Evolutionary conservation across 805 yeast genomes (phyloP).

Genomic region (Hanseniaspora meyeri): DNA sequence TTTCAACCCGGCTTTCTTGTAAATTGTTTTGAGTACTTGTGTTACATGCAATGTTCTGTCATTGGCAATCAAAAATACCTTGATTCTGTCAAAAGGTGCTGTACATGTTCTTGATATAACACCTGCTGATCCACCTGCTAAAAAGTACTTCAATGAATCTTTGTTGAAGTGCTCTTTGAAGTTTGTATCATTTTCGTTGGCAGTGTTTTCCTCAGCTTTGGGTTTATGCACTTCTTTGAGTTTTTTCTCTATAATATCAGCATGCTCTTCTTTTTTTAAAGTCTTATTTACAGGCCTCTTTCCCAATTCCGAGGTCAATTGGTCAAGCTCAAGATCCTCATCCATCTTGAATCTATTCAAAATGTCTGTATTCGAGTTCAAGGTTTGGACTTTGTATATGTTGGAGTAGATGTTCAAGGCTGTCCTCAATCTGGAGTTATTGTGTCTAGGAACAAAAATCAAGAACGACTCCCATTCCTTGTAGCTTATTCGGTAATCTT

Average conservation of each 20-base stretch:
- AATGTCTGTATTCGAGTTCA: conserved; percentile 4
- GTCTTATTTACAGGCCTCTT: neutral
- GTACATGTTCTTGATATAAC: conserved; percentile 93
- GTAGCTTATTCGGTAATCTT: conserved; percentile 39
- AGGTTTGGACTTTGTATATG: neutral
- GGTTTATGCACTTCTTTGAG: neutral
- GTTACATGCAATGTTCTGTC: conserved; percentile 39
- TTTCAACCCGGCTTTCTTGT: conserved; percentile 61
- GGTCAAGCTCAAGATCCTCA: conserved; percentile 12
- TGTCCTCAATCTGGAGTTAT: conserved; percentile 65
- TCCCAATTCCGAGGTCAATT: conserved; percentile 7
- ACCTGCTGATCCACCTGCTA: conserved; percentile 93
- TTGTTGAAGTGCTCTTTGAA: conserved; percentile 28
- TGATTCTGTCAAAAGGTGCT: conserved; percentile 91
- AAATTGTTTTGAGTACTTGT: conserved; percentile 69
- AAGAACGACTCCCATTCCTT: conserved; percentile 80
- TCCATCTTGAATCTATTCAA: conserved; percentile 13
- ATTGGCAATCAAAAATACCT: conserved; percentile 82
- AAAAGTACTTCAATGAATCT: conserved; percentile 66
- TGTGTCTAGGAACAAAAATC: conserved; percentile 65
- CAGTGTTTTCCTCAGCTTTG: neutral
- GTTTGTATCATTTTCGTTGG: neutral
- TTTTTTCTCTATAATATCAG: neutral
- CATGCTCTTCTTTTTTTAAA: neutral
- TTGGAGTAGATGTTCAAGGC: conserved; percentile 52